phyloP scores from a whole-genome alignment of 306 rosid genomes.

The Astragalus glycyphyllos region DNA sequence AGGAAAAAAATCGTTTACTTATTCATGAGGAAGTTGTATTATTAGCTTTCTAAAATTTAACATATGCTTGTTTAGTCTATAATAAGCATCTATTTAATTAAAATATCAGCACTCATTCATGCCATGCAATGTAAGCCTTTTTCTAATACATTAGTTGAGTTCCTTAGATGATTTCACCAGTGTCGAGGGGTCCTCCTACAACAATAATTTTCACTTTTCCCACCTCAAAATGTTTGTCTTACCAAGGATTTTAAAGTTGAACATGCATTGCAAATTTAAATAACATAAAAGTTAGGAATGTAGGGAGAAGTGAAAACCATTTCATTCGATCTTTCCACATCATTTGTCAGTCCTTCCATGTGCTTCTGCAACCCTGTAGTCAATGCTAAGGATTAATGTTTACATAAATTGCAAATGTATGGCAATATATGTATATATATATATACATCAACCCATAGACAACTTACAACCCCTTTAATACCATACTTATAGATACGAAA shows the following conservation, averaged over 20 bases:
- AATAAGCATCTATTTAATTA: conserved; percentile 13
- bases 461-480: not conserved
- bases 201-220: not conserved
- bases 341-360: conserved; percentile 87
- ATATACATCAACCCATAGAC: not conserved
- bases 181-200: not conserved
- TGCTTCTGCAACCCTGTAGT: conserved; percentile 75
- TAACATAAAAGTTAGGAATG: conserved; percentile 5
- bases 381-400: conserved; percentile 29
- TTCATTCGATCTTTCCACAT: conserved; percentile 91
- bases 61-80: not conserved
- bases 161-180: conserved; percentile 5
- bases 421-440: not conserved
- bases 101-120: conserved; percentile 9
- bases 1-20: no score
- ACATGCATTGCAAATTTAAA: conserved; percentile 12
- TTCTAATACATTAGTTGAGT: not conserved
- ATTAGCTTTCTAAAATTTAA: conserved; percentile 1
- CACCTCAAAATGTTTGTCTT: conserved; percentile 9
- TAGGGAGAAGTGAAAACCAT: conserved; percentile 55
- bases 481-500: conserved; percentile 9
- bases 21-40: not conserved
- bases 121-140: not conserved
- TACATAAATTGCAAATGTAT: conserved; percentile 12
- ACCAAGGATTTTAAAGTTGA: conserved; percentile 28